These are phyloP conservation scores for Balakata baccata DNA, from an alignment of 345 rosid species.

Conservation along the genomic window DNA sequence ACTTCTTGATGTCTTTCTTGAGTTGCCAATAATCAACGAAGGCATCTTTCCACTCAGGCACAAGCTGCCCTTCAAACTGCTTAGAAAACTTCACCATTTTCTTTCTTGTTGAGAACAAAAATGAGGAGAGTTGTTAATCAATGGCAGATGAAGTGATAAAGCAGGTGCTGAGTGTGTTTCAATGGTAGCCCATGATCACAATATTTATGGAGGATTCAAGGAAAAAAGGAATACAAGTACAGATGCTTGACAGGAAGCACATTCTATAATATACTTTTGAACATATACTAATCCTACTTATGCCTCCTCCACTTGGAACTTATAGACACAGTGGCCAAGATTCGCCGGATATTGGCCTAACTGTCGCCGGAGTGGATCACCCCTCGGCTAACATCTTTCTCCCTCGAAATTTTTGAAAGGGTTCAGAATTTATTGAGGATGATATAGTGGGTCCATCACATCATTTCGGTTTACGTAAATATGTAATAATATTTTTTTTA, in stretches of 20 bases:
- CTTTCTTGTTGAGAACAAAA: neutral
- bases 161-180: constrained; percentile 31
- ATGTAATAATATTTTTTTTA: no score
- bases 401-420: constrained; percentile 18
- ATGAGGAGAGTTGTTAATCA: neutral
- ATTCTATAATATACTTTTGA: constrained; percentile 15
- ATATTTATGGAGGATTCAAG: constrained; percentile 46
- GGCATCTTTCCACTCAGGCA: constrained; percentile 99
- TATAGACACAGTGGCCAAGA: constrained; percentile 13
- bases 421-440: constrained; percentile 21
- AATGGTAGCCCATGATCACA: constrained; percentile 30
- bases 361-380: constrained; percentile 14
- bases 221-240: constrained; percentile 12
- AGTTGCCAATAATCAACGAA: constrained; percentile 91
- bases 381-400: constrained; percentile 20
- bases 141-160: neutral
- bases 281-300: constrained; percentile 27
- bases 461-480: neutral
- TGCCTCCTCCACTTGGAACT: constrained; percentile 62
- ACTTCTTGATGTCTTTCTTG: constrained; percentile 72
- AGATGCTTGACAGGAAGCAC: constrained; percentile 19
- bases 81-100: constrained; percentile 82
- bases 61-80: constrained; percentile 88
- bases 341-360: constrained; percentile 42
- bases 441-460: neutral